Evolutionary conservation across 2,329 filamentous ascomycete species (phyloP).

Genomic region (Exophiala lecanii-corni): DNA sequence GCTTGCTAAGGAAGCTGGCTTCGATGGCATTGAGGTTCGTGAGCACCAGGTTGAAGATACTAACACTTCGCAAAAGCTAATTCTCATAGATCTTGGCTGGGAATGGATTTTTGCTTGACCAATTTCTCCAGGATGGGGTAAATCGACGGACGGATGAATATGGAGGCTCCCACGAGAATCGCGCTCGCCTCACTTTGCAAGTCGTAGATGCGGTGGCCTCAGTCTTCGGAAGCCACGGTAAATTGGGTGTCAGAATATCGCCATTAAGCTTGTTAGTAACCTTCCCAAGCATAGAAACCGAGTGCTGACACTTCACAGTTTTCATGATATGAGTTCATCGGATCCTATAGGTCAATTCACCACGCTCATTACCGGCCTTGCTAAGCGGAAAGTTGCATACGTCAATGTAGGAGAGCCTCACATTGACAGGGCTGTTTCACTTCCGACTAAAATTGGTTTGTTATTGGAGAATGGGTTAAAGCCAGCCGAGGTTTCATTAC

Average conservation of each 20-base stretch:
- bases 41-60: not conserved
- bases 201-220: not conserved
- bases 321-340: slow-evolving; percentile 50
- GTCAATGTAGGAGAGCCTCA: not conserved
- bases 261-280: not conserved
- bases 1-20: not conserved
- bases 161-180: not conserved
- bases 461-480: not conserved
- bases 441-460: not conserved
- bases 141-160: not conserved
- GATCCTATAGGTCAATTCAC: slow-evolving; percentile 43
- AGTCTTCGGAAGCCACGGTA: not conserved
- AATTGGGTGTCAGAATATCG: not conserved
- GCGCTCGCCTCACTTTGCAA: not conserved
- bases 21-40: not conserved
- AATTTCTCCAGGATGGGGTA: not conserved
- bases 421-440: not conserved
- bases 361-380: slow-evolving; percentile 35
- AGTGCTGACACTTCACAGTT: slow-evolving; percentile 35
- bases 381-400: not conserved
- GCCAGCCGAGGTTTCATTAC: not conserved
- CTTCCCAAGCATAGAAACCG: no score
- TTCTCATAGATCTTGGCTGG: not conserved
- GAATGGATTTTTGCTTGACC: not conserved
- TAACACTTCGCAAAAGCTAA: not conserved